These are phyloP conservation scores for Helianthus annuus DNA, from an alignment of 129 eudicot species.

Conservation along the genomic window HanXRQr2.0-SUNRISE NC_035436.2:182233711-182234210, in stretches of 20 bases:
- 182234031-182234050: slow-evolving; percentile 77
- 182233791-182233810: slow-evolving; percentile 91
- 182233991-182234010: slow-evolving; percentile 64
- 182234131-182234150: too few relatives aligned
- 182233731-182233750: not conserved
- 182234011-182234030: slow-evolving; percentile 60
- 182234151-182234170: too few relatives aligned
- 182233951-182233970: slow-evolving; percentile 45
- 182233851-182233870: slow-evolving; percentile 74
- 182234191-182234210: too few relatives aligned
- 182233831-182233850: slow-evolving; percentile 77
- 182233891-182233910: slow-evolving; percentile 51
- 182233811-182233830: slow-evolving; percentile 81
- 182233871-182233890: slow-evolving; percentile 61
- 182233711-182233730: too few relatives aligned
- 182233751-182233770: slow-evolving; percentile 40
- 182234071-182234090: slow-evolving; percentile 58
- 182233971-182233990: slow-evolving; percentile 44
- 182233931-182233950: slow-evolving; percentile 51
- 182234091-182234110: slow-evolving; percentile 19
- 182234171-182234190: too few relatives aligned
- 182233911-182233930: slow-evolving; percentile 41
- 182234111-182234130: too few relatives aligned
- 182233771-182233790: slow-evolving; percentile 79
- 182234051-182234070: slow-evolving; percentile 62